A percentile compares a stretch with the other conserved stretches of the same genome.
These are phyloP conservation scores for Erysimum cheiranthoides DNA, from an alignment of 345 rosid species.

Conservation along the genomic window DNA sequence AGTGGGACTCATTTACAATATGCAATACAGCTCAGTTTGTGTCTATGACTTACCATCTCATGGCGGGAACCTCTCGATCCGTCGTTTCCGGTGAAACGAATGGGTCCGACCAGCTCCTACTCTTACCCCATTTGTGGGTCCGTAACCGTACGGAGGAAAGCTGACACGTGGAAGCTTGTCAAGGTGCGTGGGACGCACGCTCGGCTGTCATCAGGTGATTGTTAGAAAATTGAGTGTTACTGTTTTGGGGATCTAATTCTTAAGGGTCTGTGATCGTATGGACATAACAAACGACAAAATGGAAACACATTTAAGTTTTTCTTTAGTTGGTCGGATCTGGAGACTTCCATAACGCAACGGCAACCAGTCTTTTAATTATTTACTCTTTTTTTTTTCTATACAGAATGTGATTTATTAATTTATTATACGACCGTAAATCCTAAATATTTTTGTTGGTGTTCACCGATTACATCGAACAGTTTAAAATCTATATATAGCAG, in stretches of 20 bases:
- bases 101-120: conserved; percentile 28
- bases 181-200: conserved; percentile 32
- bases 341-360: conserved; percentile 29
- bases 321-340: conserved; percentile 30
- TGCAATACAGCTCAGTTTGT: conserved; percentile 39
- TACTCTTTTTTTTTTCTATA: too few species aligned
- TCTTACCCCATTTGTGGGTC: not conserved
- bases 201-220: conserved; percentile 29
- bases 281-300: conserved; percentile 20
- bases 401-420: not conserved
- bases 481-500: not conserved
- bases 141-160: not conserved
- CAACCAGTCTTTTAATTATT: not conserved
- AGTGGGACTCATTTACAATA: conserved; percentile 12
- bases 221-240: conserved; percentile 17
- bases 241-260: conserved; percentile 20
- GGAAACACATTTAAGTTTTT: not conserved
- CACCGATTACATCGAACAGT: not conserved
- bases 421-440: not conserved
- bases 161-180: conserved; percentile 29
- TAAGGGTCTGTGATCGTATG: conserved; percentile 7
- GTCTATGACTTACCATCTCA: conserved; percentile 3
- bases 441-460: not conserved
- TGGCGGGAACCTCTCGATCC: conserved; percentile 37
- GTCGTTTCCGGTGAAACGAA: conserved; percentile 25